phyloP scores from a whole-genome alignment of 257 asterid genomes.

The Gynochthodes officinalis region DNA sequence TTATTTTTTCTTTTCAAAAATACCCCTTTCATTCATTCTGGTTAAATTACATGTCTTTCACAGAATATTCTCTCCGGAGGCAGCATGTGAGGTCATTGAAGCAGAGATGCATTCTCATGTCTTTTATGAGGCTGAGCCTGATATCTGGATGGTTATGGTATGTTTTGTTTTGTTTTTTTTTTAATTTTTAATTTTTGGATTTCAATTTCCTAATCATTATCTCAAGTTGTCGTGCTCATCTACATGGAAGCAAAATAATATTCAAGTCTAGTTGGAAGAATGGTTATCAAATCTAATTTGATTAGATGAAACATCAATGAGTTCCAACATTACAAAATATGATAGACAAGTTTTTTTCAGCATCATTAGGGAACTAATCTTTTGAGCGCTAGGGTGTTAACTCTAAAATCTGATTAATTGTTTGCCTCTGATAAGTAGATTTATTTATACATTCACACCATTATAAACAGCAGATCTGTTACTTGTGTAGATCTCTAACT shows the following conservation, averaged over 20 bases:
- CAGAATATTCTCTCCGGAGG: slow-evolving; percentile 96
- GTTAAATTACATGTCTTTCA: slow-evolving; percentile 23
- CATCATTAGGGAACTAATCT: not conserved
- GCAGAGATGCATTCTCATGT: slow-evolving; percentile 95
- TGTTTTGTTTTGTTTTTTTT: slow-evolving; percentile 5
- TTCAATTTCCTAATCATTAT: not conserved
- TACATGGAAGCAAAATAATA: not conserved
- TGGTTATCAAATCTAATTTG: not conserved
- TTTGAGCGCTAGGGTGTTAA: not conserved
- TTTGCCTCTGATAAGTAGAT: not conserved
- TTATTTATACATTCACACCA: not conserved
- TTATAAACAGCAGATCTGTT: not conserved
- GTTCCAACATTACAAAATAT: not conserved
- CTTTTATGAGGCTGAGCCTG: slow-evolving; percentile 90
- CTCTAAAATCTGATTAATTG: not conserved
- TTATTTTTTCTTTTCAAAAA: not conserved
- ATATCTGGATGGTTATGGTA: slow-evolving; percentile 99
- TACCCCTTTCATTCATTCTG: not conserved
- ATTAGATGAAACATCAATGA: not conserved
- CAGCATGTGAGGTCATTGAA: slow-evolving; percentile 92
- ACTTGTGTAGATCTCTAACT: not conserved
- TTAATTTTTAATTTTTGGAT: not conserved
- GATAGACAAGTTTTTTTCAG: not conserved
- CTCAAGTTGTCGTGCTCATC: not conserved
- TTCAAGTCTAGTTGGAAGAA: not conserved